Evolutionary conservation across 202 grass and related monocot species (phyloP), one percentile per base, ranked within the genome.

Genomic region (Hordeum pubiflorum): DNA sequence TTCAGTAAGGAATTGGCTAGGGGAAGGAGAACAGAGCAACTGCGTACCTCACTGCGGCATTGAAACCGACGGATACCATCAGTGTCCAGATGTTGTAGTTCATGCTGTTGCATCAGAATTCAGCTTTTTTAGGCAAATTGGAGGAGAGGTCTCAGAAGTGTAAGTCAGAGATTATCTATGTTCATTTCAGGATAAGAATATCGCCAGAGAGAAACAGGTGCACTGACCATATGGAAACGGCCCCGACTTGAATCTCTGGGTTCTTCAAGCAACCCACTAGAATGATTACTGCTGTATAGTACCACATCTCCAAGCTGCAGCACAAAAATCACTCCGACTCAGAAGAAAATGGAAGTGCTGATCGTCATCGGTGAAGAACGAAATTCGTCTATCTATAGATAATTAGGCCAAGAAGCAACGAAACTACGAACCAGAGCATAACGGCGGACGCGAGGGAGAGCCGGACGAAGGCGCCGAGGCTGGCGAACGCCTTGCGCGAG

Each of bases 21-120:
- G 27, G 43, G 7, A 34, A 52, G 6, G 10, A 39, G 9, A 17
- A 38, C 64, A 69, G 65, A 44, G 40, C 40, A 50, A 26, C 1
- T 44, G 8, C 12, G 4, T 88, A 95, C 93, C 93, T 88, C 26
- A 95, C 89, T 6, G 89, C 89, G 17, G 85, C 82, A 12, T 90
- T 95, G 64, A 97, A 97, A 5, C 90, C 93, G 10, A 97, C 80
- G 59, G 93, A 71, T 46, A 97, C 82, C 93, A 97, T 97, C 38
- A 97, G 86, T 18, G 90, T 82, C 90, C 93, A 93, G 23, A 88
- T 60, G 79, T 84, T 81, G 56, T 91, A 91, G 66, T 97, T 97
- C 90, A 93, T 91, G 77, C 90, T 97, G 68, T 58, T 61, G 23
- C 20, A 80, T 23, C 10, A 37, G 5, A 55, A 71, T 23, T 23